Evolutionary conservation across 2,329 filamentous ascomycete genomes (phyloP).

Genomic region (Fusarium papillatum): DNA sequence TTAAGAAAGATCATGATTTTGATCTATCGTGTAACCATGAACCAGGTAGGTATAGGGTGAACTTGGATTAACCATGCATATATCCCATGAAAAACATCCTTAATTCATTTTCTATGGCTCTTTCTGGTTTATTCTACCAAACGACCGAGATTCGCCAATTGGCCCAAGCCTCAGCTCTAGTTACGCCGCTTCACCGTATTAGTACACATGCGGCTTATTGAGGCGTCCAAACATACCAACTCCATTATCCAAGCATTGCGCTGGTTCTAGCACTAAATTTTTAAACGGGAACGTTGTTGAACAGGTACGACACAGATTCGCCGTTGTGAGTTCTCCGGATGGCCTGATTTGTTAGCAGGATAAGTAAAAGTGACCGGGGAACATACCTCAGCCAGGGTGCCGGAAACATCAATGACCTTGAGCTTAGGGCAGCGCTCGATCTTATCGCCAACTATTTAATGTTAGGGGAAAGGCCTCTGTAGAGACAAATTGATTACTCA

Average conservation of each 20-base stretch:
- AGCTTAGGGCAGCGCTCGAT: conserved; percentile 83
- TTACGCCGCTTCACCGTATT: conserved; percentile 36
- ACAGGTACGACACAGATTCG: conserved; percentile 75
- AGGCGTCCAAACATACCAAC: conserved; percentile 37
- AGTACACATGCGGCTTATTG: conserved; percentile 16
- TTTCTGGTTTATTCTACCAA: conserved; percentile 36
- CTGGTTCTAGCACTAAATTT: conserved; percentile 14
- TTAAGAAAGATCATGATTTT: neutral
- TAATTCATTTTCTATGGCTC: conserved; percentile 24
- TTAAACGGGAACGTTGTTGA: conserved; percentile 73
- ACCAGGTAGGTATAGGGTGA: neutral
- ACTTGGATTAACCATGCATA: neutral
- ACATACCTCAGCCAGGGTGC: conserved; percentile 76
- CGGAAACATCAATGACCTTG: conserved; percentile 92
- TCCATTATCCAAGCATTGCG: conserved; percentile 38
- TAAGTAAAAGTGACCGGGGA: neutral
- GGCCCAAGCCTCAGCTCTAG: conserved; percentile 37
- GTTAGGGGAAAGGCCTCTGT: conserved; percentile 16
- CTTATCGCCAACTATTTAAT: conserved; percentile 75
- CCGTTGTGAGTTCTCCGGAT: conserved; percentile 79
- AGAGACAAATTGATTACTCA: conserved; percentile 27
- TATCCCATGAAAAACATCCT: neutral
- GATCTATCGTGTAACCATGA: too few species aligned
- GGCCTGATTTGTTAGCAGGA: conserved; percentile 58
- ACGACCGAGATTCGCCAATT: conserved; percentile 24